Conservation (phyloP, 768 basidiomycete genomes). For the Lactifluus pinguis region DNA sequence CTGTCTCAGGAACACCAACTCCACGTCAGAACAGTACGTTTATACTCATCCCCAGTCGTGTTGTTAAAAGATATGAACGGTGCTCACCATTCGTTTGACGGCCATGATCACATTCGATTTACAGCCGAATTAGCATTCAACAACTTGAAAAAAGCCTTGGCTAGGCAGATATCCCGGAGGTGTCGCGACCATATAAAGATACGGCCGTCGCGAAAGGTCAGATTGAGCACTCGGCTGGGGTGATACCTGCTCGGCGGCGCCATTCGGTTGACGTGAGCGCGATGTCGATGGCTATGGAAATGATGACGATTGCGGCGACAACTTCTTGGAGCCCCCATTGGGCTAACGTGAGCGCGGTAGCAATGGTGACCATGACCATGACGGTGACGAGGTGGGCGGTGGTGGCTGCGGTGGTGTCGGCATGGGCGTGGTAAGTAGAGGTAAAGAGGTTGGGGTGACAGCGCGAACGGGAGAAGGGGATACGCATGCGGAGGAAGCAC, state of each 20-base stretch:
- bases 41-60: constrained; percentile 6
- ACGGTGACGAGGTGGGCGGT: background rate
- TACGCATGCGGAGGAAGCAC: background rate
- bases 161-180: constrained; percentile 7
- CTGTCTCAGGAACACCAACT: constrained; percentile 3
- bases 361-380: no score
- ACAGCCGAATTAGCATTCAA: no score
- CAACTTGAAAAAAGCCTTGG: no score
- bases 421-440: constrained; percentile 3
- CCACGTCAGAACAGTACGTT: constrained; percentile 6
- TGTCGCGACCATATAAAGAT: constrained; percentile 14
- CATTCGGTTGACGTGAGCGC: background rate
- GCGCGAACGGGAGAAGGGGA: constrained; percentile 4
- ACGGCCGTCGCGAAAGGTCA: constrained; percentile 2
- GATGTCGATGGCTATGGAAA: background rate
- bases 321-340: no score
- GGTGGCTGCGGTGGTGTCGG: background rate
- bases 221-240: constrained; percentile 7
- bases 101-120: background rate
- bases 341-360: no score
- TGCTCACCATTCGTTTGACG: background rate
- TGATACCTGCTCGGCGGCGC: background rate
- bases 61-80: background rate
- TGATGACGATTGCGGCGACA: background rate
- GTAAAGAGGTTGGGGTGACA: constrained; percentile 13